Evolutionary conservation across 2,329 filamentous ascomycete species (phyloP).

Genomic region (Colletotrichum brevisporum): DNA sequence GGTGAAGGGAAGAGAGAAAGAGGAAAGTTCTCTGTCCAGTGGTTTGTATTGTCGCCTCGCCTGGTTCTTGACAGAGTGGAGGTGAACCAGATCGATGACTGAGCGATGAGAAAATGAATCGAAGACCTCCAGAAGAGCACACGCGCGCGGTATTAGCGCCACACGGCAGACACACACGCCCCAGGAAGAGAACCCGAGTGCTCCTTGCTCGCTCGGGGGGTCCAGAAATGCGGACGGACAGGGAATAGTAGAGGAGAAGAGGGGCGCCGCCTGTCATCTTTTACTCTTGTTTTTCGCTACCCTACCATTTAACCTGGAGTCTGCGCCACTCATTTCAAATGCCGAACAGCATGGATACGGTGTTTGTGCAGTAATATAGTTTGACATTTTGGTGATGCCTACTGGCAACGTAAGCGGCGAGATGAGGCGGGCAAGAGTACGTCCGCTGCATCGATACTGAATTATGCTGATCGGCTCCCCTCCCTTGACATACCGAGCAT

Average conservation of each 20-base stretch:
- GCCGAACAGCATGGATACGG: no score
- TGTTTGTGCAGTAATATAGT: no score
- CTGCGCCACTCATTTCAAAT: no score
- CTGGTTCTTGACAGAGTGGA: background rate
- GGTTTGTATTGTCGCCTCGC: background rate
- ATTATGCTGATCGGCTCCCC: no score
- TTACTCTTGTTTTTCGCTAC: constrained; percentile 1
- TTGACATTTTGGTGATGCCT: no score
- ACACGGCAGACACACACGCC: background rate
- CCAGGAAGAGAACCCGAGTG: background rate
- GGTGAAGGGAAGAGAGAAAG: no score
- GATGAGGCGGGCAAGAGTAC: no score
- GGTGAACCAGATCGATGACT: background rate
- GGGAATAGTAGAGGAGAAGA: background rate
- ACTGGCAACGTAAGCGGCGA: no score
- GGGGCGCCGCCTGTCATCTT: background rate
- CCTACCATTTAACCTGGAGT: background rate
- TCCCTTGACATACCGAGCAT: no score
- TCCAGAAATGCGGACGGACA: constrained; percentile 6
- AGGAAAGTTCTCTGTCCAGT: background rate
- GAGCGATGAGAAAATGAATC: constrained; percentile 12
- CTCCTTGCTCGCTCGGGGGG: background rate
- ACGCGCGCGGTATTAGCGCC: background rate
- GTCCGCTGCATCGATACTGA: no score
- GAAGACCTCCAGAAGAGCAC: background rate